Conservation (phyloP, 2,329 filamentous ascomycete genomes). For the Gnomoniopsis smithogilvyi region DNA sequence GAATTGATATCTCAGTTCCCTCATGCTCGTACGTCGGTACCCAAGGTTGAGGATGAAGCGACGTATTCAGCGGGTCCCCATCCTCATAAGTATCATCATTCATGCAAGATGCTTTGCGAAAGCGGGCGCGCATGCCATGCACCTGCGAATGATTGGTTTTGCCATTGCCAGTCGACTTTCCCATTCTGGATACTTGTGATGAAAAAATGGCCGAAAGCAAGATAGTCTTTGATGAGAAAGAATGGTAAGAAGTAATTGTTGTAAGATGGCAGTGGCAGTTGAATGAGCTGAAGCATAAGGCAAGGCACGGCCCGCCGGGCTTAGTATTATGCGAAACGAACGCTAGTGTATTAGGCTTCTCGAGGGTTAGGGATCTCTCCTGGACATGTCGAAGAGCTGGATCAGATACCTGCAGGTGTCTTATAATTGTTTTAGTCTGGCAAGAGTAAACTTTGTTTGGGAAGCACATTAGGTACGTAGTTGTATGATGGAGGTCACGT, state of each 20-base stretch:
- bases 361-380: too few relatives aligned
- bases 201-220: not conserved
- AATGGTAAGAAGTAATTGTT: not conserved
- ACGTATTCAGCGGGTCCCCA: not conserved
- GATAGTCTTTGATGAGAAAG: not conserved
- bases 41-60: not conserved
- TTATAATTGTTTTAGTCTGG: too few relatives aligned
- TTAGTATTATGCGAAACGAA: too few relatives aligned
- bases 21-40: not conserved
- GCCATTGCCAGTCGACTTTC: not conserved
- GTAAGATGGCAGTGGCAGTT: too few relatives aligned
- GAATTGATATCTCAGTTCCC: not conserved
- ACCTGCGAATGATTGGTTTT: slow-evolving; percentile 5
- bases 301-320: too few relatives aligned
- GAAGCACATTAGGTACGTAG: too few relatives aligned
- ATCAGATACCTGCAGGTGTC: too few relatives aligned
- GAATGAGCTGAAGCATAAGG: too few relatives aligned
- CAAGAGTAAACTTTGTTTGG: too few relatives aligned
- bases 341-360: too few relatives aligned
- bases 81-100: not conserved
- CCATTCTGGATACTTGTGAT: not conserved
- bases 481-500: too few relatives aligned
- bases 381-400: too few relatives aligned
- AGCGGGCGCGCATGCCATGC: slow-evolving; percentile 12
- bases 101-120: slow-evolving; percentile 15